Evolutionary conservation across 495 filamentous ascomycete species (phyloP).

Genomic region (Penicillium cosmopolitanum): DNA sequence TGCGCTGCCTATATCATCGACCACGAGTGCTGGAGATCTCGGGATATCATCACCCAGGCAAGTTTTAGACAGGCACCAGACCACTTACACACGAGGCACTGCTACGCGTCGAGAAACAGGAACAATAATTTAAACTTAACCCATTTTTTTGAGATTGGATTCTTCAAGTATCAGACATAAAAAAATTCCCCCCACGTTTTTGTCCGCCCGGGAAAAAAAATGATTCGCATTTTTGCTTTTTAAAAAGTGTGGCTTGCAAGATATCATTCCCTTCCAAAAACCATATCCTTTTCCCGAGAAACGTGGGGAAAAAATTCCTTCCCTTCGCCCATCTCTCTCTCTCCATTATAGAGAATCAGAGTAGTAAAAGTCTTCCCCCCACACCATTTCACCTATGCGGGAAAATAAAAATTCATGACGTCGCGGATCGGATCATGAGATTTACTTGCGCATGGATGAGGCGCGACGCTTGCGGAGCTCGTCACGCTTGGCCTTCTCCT

Average conservation of each 20-base stretch:
- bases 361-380: slow-evolving; percentile 3
- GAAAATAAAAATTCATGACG: slow-evolving; percentile 37
- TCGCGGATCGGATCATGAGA: slow-evolving; percentile 22
- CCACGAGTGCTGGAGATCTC: too few species aligned
- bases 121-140: slow-evolving; percentile 21
- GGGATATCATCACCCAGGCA: too few species aligned
- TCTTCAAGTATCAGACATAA: slow-evolving; percentile 36
- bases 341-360: slow-evolving; percentile 36
- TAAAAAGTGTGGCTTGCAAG: too few species aligned
- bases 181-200: neutral
- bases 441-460: slow-evolving; percentile 93
- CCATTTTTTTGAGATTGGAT: slow-evolving; percentile 28
- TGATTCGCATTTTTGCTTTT: slow-evolving; percentile 31
- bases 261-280: neutral
- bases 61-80: too few species aligned
- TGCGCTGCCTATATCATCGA: too few species aligned
- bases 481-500: slow-evolving; percentile 88
- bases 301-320: slow-evolving; percentile 31
- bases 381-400: slow-evolving; percentile 29
- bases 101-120: too few species aligned
- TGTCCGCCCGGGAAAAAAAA: slow-evolving; percentile 31
- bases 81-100: too few species aligned
- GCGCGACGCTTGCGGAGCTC: slow-evolving; percentile 94
- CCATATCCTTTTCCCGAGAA: slow-evolving; percentile 20
- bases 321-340: too few species aligned